A percentile compares a stretch with the other conserved stretches of the same genome.
Conservation (phyloP, 2,329 filamentous ascomycete genomes). For the Pseudocercospora musae region DNA sequence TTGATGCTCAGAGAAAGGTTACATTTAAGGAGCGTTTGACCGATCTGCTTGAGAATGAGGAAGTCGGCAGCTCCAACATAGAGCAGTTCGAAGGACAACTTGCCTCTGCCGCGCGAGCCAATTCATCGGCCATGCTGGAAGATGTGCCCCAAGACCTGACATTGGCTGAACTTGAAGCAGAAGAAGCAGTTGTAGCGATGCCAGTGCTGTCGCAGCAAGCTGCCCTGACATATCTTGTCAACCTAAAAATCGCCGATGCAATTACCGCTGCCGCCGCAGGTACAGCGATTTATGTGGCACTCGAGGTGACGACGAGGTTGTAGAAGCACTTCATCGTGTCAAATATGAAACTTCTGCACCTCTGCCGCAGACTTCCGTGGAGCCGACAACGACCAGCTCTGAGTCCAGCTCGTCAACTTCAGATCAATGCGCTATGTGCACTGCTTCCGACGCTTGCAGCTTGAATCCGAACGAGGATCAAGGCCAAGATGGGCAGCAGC, state of each 20-base stretch:
- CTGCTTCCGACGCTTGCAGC: background rate
- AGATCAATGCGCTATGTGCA: conserved; percentile 7
- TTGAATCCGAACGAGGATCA: conserved; percentile 6
- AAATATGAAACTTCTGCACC: background rate
- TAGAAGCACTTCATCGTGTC: background rate
- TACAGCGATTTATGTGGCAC: background rate
- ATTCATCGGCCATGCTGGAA: background rate
- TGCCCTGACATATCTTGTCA: background rate
- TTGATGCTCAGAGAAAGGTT: background rate
- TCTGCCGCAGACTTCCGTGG: background rate
- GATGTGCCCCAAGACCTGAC: background rate
- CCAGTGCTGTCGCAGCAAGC: background rate
- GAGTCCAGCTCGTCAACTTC: background rate
- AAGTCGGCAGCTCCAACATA: background rate
- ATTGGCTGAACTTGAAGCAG: background rate
- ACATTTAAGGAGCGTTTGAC: background rate
- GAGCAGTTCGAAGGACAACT: background rate
- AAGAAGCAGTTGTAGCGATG: background rate
- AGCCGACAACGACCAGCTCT: background rate
- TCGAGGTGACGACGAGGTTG: background rate
- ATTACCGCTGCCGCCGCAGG: background rate
- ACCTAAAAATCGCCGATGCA: background rate
- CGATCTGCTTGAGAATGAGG: background rate
- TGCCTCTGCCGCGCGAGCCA: background rate
- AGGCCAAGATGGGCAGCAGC: background rate